These are phyloP conservation scores for Paraphoma chrysanthemicola DNA, from an alignment of 2,329 filamentous ascomycete genomes.

Conservation along the genomic window DNA sequence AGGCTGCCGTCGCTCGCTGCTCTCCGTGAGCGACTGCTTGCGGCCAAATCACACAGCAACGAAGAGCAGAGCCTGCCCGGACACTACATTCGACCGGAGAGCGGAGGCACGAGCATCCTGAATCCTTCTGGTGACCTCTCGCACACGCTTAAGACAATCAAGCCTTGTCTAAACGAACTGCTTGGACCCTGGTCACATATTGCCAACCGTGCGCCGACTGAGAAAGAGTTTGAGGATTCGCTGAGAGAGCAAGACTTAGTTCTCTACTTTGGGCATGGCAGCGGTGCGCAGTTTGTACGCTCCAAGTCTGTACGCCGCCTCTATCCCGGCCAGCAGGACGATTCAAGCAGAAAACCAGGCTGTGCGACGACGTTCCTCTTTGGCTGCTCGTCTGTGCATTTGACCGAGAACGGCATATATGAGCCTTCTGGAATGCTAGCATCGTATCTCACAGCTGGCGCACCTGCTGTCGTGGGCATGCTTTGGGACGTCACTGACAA, in stretches of 20 bases:
- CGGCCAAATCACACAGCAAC: slow-evolving; percentile 47
- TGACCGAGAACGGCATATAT: slow-evolving; percentile 79
- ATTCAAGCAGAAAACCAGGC: slow-evolving; percentile 21
- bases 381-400: slow-evolving; percentile 87
- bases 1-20: slow-evolving; percentile 86
- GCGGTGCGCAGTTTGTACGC: slow-evolving; percentile 91
- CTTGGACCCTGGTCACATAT: slow-evolving; percentile 70
- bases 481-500: slow-evolving; percentile 98
- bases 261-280: slow-evolving; percentile 96
- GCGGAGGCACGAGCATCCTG: slow-evolving; percentile 76
- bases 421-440: slow-evolving; percentile 90
- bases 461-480: slow-evolving; percentile 85
- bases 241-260: slow-evolving; percentile 74
- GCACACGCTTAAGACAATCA: slow-evolving; percentile 79
- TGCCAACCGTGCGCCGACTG: slow-evolving; percentile 72
- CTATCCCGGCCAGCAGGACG: slow-evolving; percentile 54
- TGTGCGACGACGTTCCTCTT: slow-evolving; percentile 89
- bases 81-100: slow-evolving; percentile 59
- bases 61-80: slow-evolving; percentile 27
- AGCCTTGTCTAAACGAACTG: slow-evolving; percentile 65
- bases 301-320: slow-evolving; percentile 81
- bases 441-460: slow-evolving; percentile 86
- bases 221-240: slow-evolving; percentile 75
- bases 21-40: slow-evolving; percentile 76
- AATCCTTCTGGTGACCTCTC: slow-evolving; percentile 87